Evolutionary conservation across 768 basidiomycete species (phyloP).

Genomic region (Kwoniella mangroviensis): DNA sequence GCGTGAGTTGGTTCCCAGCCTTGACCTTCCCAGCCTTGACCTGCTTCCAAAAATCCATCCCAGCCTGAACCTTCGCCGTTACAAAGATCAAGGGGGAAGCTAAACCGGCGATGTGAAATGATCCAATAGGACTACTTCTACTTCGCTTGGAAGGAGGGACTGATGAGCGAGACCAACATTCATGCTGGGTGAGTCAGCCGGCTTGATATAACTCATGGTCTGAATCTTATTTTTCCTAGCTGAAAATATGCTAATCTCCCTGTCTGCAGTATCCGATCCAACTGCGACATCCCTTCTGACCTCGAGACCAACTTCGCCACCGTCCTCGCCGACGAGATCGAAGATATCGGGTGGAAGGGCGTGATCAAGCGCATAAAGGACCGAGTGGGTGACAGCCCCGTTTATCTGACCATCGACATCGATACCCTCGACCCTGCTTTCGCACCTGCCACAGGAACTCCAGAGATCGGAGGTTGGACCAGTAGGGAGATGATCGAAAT

Average conservation of each 20-base stretch:
- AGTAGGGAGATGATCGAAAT: constrained; percentile 59
- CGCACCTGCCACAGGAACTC: constrained; percentile 30
- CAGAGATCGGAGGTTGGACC: constrained; percentile 41
- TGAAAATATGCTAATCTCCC: too few relatives aligned
- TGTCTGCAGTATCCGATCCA: constrained; percentile 13
- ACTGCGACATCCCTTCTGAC: constrained; percentile 19
- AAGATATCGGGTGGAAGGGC: constrained; percentile 71
- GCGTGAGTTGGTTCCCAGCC: too few relatives aligned
- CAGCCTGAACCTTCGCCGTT: too few relatives aligned
- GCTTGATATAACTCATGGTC: not conserved
- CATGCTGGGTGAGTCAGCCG: constrained; percentile 17
- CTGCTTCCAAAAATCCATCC: too few relatives aligned
- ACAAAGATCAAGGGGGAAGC: too few relatives aligned
- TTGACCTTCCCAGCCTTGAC: too few relatives aligned
- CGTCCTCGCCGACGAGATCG: constrained; percentile 70
- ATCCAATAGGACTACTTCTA: constrained; percentile 14
- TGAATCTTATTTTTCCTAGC: too few relatives aligned
- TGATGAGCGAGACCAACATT: constrained; percentile 24
- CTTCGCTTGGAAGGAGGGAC: constrained; percentile 19
- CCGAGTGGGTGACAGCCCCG: constrained; percentile 73
- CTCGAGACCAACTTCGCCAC: constrained; percentile 22
- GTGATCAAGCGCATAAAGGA: constrained; percentile 72
- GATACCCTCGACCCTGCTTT: constrained; percentile 42
- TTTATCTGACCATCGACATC: constrained; percentile 64
- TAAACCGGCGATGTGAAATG: too few relatives aligned